Conservation (phyloP, 2,329 filamentous ascomycete genomes). For the Zymoseptoria tritici region DNA sequence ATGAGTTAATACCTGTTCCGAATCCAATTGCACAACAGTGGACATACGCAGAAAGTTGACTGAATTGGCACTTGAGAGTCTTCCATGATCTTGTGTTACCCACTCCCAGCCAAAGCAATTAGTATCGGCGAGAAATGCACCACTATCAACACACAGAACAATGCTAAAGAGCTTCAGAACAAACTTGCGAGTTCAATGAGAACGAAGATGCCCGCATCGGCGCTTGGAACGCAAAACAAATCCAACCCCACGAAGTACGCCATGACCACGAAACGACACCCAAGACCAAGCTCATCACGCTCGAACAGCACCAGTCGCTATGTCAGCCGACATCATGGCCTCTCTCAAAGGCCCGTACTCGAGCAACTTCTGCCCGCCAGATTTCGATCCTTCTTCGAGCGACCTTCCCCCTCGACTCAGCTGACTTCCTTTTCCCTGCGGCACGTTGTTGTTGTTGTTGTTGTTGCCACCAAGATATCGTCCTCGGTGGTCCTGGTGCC, state of each 20-base stretch:
- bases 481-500: slow-evolving; percentile 17
- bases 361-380: neutral
- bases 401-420: neutral
- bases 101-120: too few relatives aligned
- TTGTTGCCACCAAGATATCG: slow-evolving; percentile 9
- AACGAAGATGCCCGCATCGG: neutral
- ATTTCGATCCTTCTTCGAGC: neutral
- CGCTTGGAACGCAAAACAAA: neutral
- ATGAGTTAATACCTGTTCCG: neutral
- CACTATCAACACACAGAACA: too few relatives aligned
- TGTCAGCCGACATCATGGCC: neutral
- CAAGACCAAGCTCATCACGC: neutral
- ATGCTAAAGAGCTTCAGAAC: too few relatives aligned
- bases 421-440: neutral
- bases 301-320: neutral
- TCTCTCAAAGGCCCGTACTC: neutral
- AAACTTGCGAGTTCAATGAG: too few relatives aligned
- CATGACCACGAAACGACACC: neutral
- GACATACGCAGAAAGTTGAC: neutral
- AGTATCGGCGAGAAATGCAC: too few relatives aligned
- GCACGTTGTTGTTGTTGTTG: neutral
- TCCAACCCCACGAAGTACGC: neutral
- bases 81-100: too few relatives aligned
- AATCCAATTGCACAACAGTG: neutral
- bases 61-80: too few relatives aligned